Base-by-base conservation (phyloP, 2,329 filamentous ascomycete species). In the Thermoascus crustaceus region DNA sequence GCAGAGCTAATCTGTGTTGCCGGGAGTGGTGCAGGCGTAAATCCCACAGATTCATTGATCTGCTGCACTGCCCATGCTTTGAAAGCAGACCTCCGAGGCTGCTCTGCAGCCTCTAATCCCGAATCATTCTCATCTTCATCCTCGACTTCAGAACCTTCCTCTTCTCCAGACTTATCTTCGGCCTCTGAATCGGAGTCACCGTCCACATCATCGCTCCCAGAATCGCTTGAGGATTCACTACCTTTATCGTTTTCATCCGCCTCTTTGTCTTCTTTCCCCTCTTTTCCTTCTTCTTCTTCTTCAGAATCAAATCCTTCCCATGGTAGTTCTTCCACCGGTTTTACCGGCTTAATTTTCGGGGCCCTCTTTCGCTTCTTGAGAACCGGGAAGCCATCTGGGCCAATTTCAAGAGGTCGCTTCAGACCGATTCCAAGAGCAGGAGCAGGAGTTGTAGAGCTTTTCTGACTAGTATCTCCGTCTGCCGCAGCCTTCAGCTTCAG, bases 41-140 rank as follows among this genome's bases (percentile, higher is more conserved):
- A 80, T 4, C 87, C 88, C 20, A 93, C 68, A 4, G 84, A 82
- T 49, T 89, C 76, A 50, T 95, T 94, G 38, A 88, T 76, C 60
- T 91, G 82, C 49, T 85, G 78, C 19, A 80, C 78, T 13, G 91
- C 91, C 91, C 91, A 98, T 2, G 82, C 75, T 59, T 96, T 96
- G 71, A 98, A 98, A 0, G 85, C 86, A 2, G 77, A 81, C 26
- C 61, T 55, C 36, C 64, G 55, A 23, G 63, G 57, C 46, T 57
- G 38, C 45, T 56, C 30, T n/a, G 37, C 37, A 16, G 34, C 20
- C 13, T 29, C 26, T 2, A 17, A 34, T 10, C 34, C 39, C 17
- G 41, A 33, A 9, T 45, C 35, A 13, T 37, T 43, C 6, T 46
- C 41, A 4, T 50, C 45, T 3, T 50, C 49, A 5, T 48, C 47